Percentiles rank a stretch among this genome's conserved stretches.
phyloP scores from a whole-genome alignment of 2,329 filamentous ascomycete species.

The Venturia asperata region DNA sequence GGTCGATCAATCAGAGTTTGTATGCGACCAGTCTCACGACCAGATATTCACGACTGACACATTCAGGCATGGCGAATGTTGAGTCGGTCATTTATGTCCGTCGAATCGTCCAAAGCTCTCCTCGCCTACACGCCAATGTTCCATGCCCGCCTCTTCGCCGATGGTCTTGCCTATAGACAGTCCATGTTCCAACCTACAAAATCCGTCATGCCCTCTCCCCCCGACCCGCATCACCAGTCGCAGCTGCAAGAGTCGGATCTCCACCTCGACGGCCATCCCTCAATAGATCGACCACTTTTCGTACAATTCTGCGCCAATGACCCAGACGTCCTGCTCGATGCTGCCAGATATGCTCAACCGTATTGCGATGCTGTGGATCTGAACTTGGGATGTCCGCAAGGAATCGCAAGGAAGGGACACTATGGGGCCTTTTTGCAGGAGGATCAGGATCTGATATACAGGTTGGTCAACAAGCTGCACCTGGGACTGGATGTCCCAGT shows the following conservation, averaged over 20 bases:
- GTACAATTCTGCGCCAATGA: constrained; percentile 96
- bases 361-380: constrained; percentile 94
- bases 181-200: constrained; percentile 69
- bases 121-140: constrained; percentile 95
- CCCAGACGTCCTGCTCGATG: constrained; percentile 67
- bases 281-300: constrained; percentile 79
- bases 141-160: constrained; percentile 80
- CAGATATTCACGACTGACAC: neutral
- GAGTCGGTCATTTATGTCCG: constrained; percentile 80
- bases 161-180: constrained; percentile 67
- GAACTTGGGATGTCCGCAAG: constrained; percentile 93
- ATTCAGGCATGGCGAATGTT: constrained; percentile 89
- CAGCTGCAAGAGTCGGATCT: constrained; percentile 26
- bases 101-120: constrained; percentile 50
- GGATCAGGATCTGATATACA: constrained; percentile 73
- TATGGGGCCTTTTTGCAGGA: constrained; percentile 96
- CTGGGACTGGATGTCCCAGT: constrained; percentile 72
- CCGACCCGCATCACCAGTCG: constrained; percentile 31
- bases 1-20: constrained; percentile 98
- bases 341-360: constrained; percentile 70
- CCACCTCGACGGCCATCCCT: constrained; percentile 80
- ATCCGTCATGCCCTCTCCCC: constrained; percentile 29
- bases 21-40: constrained; percentile 34
- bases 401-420: constrained; percentile 81
- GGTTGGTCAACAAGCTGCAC: constrained; percentile 78